Conservation (phyloP, 2,329 filamentous ascomycete genomes). For the Metarhizium rileyi region DNA sequence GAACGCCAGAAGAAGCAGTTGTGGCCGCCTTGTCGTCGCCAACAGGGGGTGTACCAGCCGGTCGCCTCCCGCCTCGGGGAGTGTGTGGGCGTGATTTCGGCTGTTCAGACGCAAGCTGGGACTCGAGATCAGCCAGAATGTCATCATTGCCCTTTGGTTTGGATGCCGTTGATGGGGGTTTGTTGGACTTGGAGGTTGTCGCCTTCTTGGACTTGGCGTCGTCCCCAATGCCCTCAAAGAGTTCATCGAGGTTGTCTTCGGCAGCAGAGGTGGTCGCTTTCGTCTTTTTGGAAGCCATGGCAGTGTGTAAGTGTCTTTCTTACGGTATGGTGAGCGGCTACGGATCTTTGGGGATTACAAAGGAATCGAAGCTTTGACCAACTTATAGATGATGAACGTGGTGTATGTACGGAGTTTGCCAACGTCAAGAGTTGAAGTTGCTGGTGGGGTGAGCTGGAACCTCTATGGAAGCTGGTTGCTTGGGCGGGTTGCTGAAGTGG, state of each 20-base stretch:
- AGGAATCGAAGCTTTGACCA: not conserved
- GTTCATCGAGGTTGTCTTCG: constrained; percentile 55
- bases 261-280: constrained; percentile 40
- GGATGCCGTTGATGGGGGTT: constrained; percentile 38
- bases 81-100: constrained; percentile 73
- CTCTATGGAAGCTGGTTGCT: too few species aligned
- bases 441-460: not conserved
- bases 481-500: too few species aligned
- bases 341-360: not conserved
- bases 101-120: constrained; percentile 58
- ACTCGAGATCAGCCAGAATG: constrained; percentile 77
- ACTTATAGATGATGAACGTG: not conserved
- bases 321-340: not conserved
- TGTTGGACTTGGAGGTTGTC: constrained; percentile 29
- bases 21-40: constrained; percentile 51
- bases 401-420: not conserved
- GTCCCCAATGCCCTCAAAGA: constrained; percentile 53
- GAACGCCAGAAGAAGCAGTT: constrained; percentile 19
- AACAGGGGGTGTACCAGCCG: constrained; percentile 39
- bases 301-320: constrained; percentile 9
- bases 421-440: not conserved
- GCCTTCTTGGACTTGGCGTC: constrained; percentile 41
- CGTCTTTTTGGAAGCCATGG: constrained; percentile 51
- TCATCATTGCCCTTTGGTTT: constrained; percentile 53
- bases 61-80: constrained; percentile 48